These are phyloP conservation scores for Balamuthia mandrillaris DNA, from an alignment of 208 protist genomes.

Conservation along the genomic window DNA sequence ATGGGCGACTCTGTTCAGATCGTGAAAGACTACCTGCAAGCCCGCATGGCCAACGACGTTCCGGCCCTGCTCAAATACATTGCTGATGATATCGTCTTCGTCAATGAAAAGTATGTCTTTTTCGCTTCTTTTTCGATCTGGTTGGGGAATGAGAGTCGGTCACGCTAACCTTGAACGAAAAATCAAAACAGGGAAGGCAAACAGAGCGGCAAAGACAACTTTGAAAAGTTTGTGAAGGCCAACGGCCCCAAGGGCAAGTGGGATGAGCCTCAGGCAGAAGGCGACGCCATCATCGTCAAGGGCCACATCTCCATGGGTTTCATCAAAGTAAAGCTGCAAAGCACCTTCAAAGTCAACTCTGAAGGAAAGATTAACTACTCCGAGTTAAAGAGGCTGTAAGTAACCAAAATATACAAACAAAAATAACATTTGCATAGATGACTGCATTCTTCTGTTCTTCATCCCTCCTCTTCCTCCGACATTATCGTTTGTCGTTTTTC, in stretches of 20 bases:
- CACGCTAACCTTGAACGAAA: neutral
- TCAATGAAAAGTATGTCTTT: neutral
- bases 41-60: neutral
- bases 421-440: neutral
- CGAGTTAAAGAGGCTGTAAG: conserved; percentile 30
- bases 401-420: neutral
- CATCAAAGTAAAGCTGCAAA: neutral
- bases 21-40: conserved; percentile 16
- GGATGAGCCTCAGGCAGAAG: neutral
- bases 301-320: neutral
- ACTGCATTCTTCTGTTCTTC: too few species aligned
- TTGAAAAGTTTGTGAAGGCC: neutral
- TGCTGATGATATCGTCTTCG: neutral
- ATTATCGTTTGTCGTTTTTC: too few species aligned
- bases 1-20: too few species aligned
- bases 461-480: too few species aligned
- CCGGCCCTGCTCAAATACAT: neutral
- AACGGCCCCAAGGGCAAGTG: conserved; percentile 20
- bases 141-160: neutral
- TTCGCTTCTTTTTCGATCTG: neutral
- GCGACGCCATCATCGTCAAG: neutral
- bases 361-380: neutral
- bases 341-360: neutral
- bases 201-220: neutral
- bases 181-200: neutral